Evolutionary conservation across 148 eudicot genomes (phyloP).

Genomic region (Rhododendron ferrugineum): DNA sequence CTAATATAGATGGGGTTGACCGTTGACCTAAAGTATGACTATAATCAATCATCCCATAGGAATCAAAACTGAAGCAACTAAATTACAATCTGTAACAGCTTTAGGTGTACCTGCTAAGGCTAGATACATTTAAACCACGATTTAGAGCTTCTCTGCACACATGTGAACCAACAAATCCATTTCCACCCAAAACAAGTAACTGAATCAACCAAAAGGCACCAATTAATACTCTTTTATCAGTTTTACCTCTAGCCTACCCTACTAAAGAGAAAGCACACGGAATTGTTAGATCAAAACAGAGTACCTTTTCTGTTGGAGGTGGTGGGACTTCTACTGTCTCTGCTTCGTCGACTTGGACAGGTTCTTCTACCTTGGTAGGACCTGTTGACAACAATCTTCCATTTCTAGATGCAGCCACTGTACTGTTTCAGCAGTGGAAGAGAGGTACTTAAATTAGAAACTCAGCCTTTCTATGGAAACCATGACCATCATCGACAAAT

Average conservation of each 20-base stretch:
- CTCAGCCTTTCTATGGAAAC: neutral
- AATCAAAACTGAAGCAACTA: neutral
- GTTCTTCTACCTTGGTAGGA: slow-evolving; percentile 30
- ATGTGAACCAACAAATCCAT: slow-evolving; percentile 67
- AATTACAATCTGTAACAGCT: neutral
- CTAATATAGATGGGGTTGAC: neutral
- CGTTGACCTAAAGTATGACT: neutral
- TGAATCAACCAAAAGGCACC: slow-evolving; percentile 20
- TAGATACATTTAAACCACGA: slow-evolving; percentile 52
- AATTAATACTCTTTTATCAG: neutral
- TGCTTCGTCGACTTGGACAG: slow-evolving; percentile 53
- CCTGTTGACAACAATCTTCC: slow-evolving; percentile 45
- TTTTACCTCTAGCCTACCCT: neutral
- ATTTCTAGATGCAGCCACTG: slow-evolving; percentile 25
- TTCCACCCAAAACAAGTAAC: slow-evolving; percentile 66
- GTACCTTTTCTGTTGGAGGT: slow-evolving; percentile 53
- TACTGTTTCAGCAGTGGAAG: slow-evolving; percentile 18
- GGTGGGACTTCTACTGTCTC: slow-evolving; percentile 53
- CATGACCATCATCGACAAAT: neutral
- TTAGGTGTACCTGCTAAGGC: slow-evolving; percentile 49
- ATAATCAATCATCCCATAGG: neutral
- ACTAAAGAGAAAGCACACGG: neutral
- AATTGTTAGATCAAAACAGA: neutral
- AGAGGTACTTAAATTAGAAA: slow-evolving; percentile 12
- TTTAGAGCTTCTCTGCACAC: slow-evolving; percentile 52